These are phyloP conservation scores for Pilatotrama ljubarskyi DNA, from an alignment of 768 basidiomycete genomes.

Conservation along the genomic window DNA sequence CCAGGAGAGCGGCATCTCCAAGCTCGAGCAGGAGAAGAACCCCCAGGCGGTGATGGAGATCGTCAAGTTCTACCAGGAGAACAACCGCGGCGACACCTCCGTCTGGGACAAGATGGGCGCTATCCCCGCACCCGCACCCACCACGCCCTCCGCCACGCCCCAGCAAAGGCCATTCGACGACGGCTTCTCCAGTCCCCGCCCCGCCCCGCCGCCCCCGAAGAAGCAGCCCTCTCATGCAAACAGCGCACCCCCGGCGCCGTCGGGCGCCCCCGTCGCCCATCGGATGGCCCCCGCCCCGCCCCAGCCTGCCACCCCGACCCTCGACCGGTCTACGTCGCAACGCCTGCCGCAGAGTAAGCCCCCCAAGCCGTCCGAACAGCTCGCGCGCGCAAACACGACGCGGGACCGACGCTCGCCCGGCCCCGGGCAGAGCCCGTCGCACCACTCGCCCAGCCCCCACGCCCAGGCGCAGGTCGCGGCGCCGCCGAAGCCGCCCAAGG, in stretches of 20 bases:
- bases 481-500: slow-evolving; percentile 23
- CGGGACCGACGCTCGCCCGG: slow-evolving; percentile 54
- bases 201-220: slow-evolving; percentile 44
- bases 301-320: slow-evolving; percentile 57
- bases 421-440: slow-evolving; percentile 21
- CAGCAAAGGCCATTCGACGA: slow-evolving; percentile 40
- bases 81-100: slow-evolving; percentile 53
- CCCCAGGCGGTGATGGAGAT: slow-evolving; percentile 98
- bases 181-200: slow-evolving; percentile 51
- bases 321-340: slow-evolving; percentile 89
- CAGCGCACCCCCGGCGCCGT: slow-evolving; percentile 22
- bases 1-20: slow-evolving; percentile 93
- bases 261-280: slow-evolving; percentile 51
- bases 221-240: slow-evolving; percentile 33
- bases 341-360: slow-evolving; percentile 60
- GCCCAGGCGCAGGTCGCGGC: slow-evolving; percentile 11
- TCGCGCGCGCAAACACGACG: slow-evolving; percentile 70
- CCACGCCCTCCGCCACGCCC: slow-evolving; percentile 10
- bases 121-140: slow-evolving; percentile 27
- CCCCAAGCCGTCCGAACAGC: slow-evolving; percentile 36
- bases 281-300: slow-evolving; percentile 80
- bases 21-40: slow-evolving; percentile 94
- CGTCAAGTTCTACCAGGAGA: slow-evolving; percentile 97
- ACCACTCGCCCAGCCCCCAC: slow-evolving; percentile 23
- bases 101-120: slow-evolving; percentile 79